A percentile compares a stretch with the other conserved stretches of the same genome.
Conservation (phyloP, 2,329 filamentous ascomycete genomes). For the Trichoderma sp. region DNA sequence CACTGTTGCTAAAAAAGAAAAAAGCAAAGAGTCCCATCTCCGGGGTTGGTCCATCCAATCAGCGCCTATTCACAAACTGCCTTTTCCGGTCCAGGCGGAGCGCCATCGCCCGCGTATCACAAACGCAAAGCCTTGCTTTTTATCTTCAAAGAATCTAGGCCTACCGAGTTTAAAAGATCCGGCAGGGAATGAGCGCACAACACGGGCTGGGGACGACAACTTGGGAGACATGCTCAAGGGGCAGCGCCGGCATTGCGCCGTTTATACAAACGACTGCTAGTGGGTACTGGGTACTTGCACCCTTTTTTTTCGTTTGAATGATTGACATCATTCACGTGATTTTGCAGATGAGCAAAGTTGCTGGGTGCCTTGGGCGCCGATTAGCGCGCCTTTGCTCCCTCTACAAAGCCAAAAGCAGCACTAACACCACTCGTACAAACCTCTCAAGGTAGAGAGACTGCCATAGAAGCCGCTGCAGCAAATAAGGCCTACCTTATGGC, state of each 20-base stretch:
- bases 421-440: not conserved
- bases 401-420: not conserved
- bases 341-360: not conserved
- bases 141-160: not conserved
- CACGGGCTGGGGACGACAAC: not conserved
- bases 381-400: not conserved
- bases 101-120: conserved; percentile 18
- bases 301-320: not conserved
- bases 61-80: conserved; percentile 16
- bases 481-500: not conserved
- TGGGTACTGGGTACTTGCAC: not conserved
- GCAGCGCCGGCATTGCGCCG: not conserved
- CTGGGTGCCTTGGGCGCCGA: not conserved
- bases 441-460: not conserved
- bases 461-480: not conserved
- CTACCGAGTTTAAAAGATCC: not conserved
- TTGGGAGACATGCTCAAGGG: not conserved
- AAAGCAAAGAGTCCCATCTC: conserved; percentile 29
- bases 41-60: conserved; percentile 39
- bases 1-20: conserved; percentile 19
- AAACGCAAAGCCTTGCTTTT: not conserved
- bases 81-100: conserved; percentile 28
- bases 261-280: not conserved
- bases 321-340: not conserved
- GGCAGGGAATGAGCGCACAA: not conserved